Evolutionary conservation across 805 yeast species (phyloP).

Genomic region (Metschnikowia rubicola): DNA sequence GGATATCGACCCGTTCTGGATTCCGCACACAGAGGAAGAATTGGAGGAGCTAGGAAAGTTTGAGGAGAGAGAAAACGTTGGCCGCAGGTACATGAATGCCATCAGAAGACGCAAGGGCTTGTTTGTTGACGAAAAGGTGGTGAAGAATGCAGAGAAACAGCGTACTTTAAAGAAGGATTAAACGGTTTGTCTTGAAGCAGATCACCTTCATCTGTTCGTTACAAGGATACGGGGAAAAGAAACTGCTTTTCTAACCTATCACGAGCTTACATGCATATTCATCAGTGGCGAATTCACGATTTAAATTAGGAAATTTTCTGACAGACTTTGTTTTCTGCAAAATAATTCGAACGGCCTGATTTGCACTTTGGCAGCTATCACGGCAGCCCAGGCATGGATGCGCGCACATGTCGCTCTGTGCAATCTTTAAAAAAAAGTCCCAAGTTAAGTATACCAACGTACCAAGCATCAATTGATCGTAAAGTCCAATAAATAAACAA

Average conservation of each 20-base stretch:
- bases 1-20: conserved; percentile 97
- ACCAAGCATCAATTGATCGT: neutral
- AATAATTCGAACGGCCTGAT: neutral
- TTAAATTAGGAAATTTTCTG: too few species aligned
- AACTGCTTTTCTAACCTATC: too few species aligned
- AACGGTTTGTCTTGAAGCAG: neutral
- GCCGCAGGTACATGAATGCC: conserved; percentile 77
- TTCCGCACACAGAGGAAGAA: conserved; percentile 96
- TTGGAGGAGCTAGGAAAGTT: conserved; percentile 88
- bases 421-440: conserved; percentile 2
- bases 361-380: neutral
- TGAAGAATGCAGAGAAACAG: conserved; percentile 91
- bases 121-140: conserved; percentile 84
- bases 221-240: too few species aligned
- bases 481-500: neutral
- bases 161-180: conserved; percentile 76
- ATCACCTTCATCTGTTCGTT: too few species aligned
- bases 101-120: conserved; percentile 86
- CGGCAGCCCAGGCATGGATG: neutral
- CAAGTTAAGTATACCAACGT: conserved; percentile 1
- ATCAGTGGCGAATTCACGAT: too few species aligned
- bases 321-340: neutral
- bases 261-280: too few species aligned
- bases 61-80: conserved; percentile 90
- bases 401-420: conserved; percentile 4